These are phyloP conservation scores for Globisporangium orthogonon DNA, from an alignment of 352 stramenopile genomes.

Conservation along the genomic window DNA sequence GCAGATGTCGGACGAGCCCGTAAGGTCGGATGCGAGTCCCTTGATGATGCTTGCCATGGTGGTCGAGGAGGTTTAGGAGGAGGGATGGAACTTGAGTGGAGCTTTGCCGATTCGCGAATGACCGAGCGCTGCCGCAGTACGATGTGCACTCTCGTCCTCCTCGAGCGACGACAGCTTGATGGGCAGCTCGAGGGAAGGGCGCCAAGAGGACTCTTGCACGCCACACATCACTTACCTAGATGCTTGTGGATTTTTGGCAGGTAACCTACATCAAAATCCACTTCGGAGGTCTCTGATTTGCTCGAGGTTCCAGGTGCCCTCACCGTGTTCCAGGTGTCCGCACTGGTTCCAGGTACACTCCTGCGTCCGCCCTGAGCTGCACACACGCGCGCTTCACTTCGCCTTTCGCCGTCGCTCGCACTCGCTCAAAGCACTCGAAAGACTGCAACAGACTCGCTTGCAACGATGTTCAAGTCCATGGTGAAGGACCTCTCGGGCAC, in stretches of 20 bases:
- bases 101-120: constrained; percentile 8
- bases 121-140: neutral
- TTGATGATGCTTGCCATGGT: constrained; percentile 33
- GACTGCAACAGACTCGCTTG: no score
- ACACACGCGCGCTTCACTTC: constrained; percentile 3
- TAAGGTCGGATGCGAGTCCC: constrained; percentile 40
- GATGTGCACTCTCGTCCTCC: no score
- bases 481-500: constrained; percentile 40
- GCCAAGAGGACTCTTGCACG: no score
- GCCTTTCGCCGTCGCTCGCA: neutral
- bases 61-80: neutral
- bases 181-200: no score
- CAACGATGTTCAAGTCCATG: constrained; percentile 35
- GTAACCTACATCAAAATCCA: neutral
- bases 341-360: no score
- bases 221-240: no score
- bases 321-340: neutral
- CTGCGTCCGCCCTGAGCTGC: no score
- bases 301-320: neutral
- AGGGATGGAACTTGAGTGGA: neutral
- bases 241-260: no score
- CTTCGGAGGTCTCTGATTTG: neutral
- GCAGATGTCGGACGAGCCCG: constrained; percentile 49
- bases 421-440: no score
- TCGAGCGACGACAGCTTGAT: no score